Base-by-base conservation (phyloP, 164 flowering plant genomes). In the Dillenia suffruticosa region DNA sequence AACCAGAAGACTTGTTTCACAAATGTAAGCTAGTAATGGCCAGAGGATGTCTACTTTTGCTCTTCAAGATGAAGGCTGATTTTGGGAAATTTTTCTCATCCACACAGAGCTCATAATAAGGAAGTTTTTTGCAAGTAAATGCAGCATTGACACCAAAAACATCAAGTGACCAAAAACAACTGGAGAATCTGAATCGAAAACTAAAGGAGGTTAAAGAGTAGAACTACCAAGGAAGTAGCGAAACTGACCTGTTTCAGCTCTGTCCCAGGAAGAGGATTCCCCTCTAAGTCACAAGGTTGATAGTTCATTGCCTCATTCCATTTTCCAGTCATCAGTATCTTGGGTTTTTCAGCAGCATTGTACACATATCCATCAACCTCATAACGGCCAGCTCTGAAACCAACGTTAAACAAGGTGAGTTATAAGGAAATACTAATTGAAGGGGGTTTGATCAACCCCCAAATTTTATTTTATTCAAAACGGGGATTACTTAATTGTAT, bases 291-390 rank as follows among this genome's bases (percentile, higher is more conserved):
- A 70, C 97, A 87, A 8, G 84, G 89, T 64, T 90, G 97, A 64
- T 85, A 90, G 67, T 83, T 84, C 82, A 90, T 70, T 59, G 82
- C 79, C 69, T 85, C 82, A 65, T 90, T 85, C 94, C 94, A 90
- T 75, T 90, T 90, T 59, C 96, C 94, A 55, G 91, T 86, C 91
- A 90, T 87, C 78, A 90, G 70, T 61, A 90, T 83, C 65, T 87
- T 81, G 10, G 96, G 96, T 56, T 90, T 86, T 68, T 90, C 96
- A 22, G 76, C 69, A 53, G 88, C 78, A 79, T 87, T 83, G 68
- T 87, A 90, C 8, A 84, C 83, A 73, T 90, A 90, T 53, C 96
- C 96, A 83, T 90, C 96, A 51, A 87, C 88, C 76, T 87, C 96
- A 78, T 82, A 87, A 13, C 96, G 90, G 60, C 92, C 92, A 77